Percentiles rank a stretch among this genome's conserved stretches.
phyloP scores from a whole-genome alignment of 1,139 yeast genomes.

The Taphrina deformans region DNA sequence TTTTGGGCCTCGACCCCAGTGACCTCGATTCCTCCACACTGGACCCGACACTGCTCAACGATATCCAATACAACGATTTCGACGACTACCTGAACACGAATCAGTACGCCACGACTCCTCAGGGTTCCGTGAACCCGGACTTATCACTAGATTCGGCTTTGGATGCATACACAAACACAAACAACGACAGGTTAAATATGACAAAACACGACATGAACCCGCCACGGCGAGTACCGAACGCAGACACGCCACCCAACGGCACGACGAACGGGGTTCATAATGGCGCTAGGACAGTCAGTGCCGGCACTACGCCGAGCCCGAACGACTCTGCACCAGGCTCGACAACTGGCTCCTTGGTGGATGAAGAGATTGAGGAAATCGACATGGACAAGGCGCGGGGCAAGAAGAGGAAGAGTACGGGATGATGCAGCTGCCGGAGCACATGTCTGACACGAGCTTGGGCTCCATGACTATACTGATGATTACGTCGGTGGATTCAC shows the following conservation, averaged over 20 bases:
- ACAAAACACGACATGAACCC: slow-evolving; percentile 9
- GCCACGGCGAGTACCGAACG: neutral
- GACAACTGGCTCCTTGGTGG: slow-evolving; percentile 10
- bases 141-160: neutral
- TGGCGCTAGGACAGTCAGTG: neutral
- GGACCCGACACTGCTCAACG: slow-evolving; percentile 8
- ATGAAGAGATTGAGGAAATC: slow-evolving; percentile 28
- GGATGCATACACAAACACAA: neutral
- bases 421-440: neutral
- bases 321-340: slow-evolving; percentile 11
- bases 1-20: slow-evolving; percentile 20
- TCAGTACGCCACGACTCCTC: slow-evolving; percentile 12
- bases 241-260: neutral
- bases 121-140: neutral
- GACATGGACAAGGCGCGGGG: slow-evolving; percentile 33
- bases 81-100: slow-evolving; percentile 13
- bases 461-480: neutral
- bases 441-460: neutral
- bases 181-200: neutral
- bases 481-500: neutral
- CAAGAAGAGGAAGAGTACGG: slow-evolving; percentile 15
- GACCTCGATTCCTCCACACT: slow-evolving; percentile 8
- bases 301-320: slow-evolving; percentile 1
- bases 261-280: neutral
- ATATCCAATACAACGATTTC: slow-evolving; percentile 10